These are phyloP conservation scores for Cucurbita maxima DNA, from an alignment of 306 rosid genomes.

Conservation along the genomic window DNA sequence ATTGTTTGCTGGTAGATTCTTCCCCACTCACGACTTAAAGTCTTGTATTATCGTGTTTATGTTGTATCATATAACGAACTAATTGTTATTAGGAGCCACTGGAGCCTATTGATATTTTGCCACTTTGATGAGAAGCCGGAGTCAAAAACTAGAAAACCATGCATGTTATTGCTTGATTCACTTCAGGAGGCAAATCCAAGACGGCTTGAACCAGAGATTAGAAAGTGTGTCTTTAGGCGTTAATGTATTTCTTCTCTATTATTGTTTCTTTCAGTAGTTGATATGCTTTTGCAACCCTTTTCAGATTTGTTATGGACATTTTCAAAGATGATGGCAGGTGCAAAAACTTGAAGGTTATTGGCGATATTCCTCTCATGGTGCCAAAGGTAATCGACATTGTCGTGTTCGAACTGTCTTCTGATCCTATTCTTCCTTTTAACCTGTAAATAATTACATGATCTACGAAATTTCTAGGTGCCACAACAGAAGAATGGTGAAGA, in stretches of 20 bases:
- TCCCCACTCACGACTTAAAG: background rate
- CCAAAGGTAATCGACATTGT: slow-evolving; percentile 29
- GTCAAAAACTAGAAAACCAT: slow-evolving; percentile 29
- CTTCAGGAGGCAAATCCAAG: slow-evolving; percentile 43
- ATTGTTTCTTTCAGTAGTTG: background rate
- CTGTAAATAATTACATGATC: background rate
- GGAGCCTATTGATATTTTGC: slow-evolving; percentile 72
- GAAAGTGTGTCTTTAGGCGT: slow-evolving; percentile 27
- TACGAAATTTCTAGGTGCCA: slow-evolving; percentile 41
- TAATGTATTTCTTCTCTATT: slow-evolving; percentile 6
- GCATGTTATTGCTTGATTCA: slow-evolving; percentile 77
- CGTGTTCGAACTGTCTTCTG: background rate
- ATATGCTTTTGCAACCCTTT: background rate
- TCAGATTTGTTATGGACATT: slow-evolving; percentile 60
- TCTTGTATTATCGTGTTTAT: background rate
- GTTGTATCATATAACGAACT: slow-evolving; percentile 1
- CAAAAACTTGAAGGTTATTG: slow-evolving; percentile 14
- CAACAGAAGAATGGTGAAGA: slow-evolving; percentile 58
- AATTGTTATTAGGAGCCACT: slow-evolving; percentile 44
- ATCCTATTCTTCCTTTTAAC: background rate
- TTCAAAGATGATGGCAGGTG: slow-evolving; percentile 33
- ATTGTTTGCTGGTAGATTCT: slow-evolving; percentile 61
- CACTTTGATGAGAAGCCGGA: slow-evolving; percentile 43
- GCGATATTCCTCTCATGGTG: slow-evolving; percentile 45
- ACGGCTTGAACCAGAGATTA: slow-evolving; percentile 58